Evolutionary conservation across 495 filamentous ascomycete genomes (phyloP).

Genomic region (Achaetomiella virescens): DNA sequence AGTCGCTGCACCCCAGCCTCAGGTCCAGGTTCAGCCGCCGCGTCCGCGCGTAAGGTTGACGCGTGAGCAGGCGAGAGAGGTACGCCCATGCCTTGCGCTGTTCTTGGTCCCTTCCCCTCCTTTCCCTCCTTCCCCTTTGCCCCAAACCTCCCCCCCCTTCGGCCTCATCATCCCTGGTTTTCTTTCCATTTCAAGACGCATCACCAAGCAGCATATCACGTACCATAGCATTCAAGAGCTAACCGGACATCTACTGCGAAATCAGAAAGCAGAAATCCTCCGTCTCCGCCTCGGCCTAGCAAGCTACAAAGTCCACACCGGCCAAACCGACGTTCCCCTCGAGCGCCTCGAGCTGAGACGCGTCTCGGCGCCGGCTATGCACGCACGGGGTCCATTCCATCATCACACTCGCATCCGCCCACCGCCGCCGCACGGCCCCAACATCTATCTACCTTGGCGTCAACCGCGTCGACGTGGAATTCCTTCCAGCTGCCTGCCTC

Average conservation of each 20-base stretch:
- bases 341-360: conserved; percentile 31
- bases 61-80: conserved; percentile 39
- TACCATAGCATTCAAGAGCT: not conserved
- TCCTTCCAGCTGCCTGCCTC: not conserved
- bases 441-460: no score
- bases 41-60: conserved; percentile 23
- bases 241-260: not conserved
- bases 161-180: not conserved
- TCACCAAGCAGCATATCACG: no score
- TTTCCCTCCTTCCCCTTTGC: not conserved
- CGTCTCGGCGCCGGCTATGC: conserved; percentile 5
- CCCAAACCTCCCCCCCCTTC: not conserved
- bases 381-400: no score
- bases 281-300: conserved; percentile 47
- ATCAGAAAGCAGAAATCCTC: conserved; percentile 45
- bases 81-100: conserved; percentile 16
- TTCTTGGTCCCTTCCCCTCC: not conserved
- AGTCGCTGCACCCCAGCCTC: not conserved
- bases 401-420: no score
- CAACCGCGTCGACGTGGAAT: not conserved
- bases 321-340: conserved; percentile 45
- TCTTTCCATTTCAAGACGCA: no score
- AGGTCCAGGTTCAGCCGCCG: not conserved
- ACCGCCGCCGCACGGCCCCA: no score
- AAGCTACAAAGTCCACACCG: conserved; percentile 48